Conservation (phyloP, 192 early-diverging fungal species). For the Borealophlyctis nickersoniae region DNA sequence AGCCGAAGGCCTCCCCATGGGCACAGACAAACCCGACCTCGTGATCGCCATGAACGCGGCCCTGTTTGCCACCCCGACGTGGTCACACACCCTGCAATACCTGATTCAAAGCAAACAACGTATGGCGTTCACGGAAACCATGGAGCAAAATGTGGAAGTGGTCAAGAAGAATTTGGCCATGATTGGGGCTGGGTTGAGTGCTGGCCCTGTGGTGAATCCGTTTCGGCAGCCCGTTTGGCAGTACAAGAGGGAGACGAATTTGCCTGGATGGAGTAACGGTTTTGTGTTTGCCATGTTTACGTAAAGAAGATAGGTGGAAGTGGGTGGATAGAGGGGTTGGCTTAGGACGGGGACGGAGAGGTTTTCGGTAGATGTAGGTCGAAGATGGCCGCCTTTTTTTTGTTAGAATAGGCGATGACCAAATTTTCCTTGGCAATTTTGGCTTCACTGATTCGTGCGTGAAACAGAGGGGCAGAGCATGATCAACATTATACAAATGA, state of each 20-base stretch:
- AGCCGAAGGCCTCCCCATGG: slow-evolving; percentile 32
- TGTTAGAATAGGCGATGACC: too few species aligned
- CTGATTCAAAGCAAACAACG: slow-evolving; percentile 35
- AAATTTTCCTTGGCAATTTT: too few species aligned
- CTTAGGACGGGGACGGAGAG: too few species aligned
- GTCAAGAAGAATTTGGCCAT: slow-evolving; percentile 30
- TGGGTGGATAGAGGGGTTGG: too few species aligned
- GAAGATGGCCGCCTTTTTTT: too few species aligned
- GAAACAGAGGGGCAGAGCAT: too few species aligned
- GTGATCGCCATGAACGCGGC: slow-evolving; percentile 46
- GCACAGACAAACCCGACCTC: slow-evolving; percentile 39
- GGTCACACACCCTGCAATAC: slow-evolving; percentile 37
- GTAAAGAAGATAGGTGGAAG: too few species aligned
- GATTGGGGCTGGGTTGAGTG: slow-evolving; percentile 29
- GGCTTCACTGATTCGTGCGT: too few species aligned
- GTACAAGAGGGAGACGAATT: slow-evolving; percentile 49
- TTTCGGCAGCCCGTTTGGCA: slow-evolving; percentile 51
- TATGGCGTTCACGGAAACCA: slow-evolving; percentile 43
- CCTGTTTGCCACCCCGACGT: slow-evolving; percentile 36
- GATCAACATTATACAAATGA: too few species aligned
- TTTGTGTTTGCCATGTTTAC: slow-evolving; percentile 46
- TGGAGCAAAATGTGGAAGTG: slow-evolving; percentile 40
- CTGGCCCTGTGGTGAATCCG: slow-evolving; percentile 36
- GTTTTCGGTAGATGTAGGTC: too few species aligned
- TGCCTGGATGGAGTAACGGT: slow-evolving; percentile 52